A percentile compares a stretch with the other conserved stretches of the same genome.
Evolutionary conservation across 768 basidiomycete species (phyloP).

Genomic region (Candolleomyces aberdarensis): DNA sequence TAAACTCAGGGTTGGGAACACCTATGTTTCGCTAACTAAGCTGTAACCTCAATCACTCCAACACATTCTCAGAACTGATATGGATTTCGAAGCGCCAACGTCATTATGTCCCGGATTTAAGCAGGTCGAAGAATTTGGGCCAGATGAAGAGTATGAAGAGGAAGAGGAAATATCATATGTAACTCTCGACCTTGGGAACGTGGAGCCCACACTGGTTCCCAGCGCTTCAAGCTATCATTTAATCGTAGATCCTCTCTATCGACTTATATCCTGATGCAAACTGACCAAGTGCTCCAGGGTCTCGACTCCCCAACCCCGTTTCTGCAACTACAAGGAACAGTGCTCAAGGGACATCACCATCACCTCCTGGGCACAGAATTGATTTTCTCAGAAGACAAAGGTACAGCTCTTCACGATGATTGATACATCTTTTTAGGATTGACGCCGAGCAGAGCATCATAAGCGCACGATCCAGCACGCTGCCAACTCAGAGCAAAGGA

Average conservation of each 20-base stretch:
- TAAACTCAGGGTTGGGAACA: no score
- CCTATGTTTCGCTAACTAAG: no score
- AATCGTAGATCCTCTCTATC: slow-evolving; percentile 50
- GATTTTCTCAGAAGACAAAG: slow-evolving; percentile 68
- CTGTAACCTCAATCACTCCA: no score
- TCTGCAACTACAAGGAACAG: slow-evolving; percentile 71
- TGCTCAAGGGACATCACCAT: slow-evolving; percentile 69
- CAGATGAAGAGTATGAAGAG: slow-evolving; percentile 63
- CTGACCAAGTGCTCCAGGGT: slow-evolving; percentile 41
- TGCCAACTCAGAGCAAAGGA: slow-evolving; percentile 62
- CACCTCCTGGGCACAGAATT: slow-evolving; percentile 72
- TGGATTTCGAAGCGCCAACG: slow-evolving; percentile 16
- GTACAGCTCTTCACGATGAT: slow-evolving; percentile 25
- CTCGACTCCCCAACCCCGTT: slow-evolving; percentile 76
- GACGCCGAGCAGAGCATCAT: slow-evolving; percentile 29
- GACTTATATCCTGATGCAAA: not conserved
- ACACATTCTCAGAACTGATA: not conserved
- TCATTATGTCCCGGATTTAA: slow-evolving; percentile 56
- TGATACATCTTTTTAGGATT: not conserved
- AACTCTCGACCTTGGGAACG: slow-evolving; percentile 68
- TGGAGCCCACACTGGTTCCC: slow-evolving; percentile 74
- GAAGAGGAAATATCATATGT: slow-evolving; percentile 65
- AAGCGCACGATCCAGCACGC: slow-evolving; percentile 54
- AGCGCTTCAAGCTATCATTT: slow-evolving; percentile 67
- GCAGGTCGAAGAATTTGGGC: slow-evolving; percentile 65